Conservation (phyloP, 768 basidiomycete species). For the Daedaleopsis sinensis region DNA sequence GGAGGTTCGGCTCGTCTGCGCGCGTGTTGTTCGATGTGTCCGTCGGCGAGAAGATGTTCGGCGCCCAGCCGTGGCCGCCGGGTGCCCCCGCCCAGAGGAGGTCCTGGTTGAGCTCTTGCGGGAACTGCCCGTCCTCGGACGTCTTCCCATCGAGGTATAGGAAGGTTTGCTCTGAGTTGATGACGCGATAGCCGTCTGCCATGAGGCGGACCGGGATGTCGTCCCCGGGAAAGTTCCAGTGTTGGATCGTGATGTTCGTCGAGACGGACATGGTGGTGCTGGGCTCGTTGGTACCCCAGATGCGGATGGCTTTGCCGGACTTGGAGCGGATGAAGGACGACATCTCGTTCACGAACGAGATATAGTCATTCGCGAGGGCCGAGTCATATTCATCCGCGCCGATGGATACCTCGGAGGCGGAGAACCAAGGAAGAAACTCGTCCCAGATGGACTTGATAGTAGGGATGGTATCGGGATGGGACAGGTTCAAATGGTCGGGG, state of each 20-base stretch:
- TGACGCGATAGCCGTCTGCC: slow-evolving; percentile 29
- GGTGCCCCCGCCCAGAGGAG: slow-evolving; percentile 33
- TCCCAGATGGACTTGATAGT: slow-evolving; percentile 48
- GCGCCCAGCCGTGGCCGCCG: slow-evolving; percentile 28
- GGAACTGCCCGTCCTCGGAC: slow-evolving; percentile 34
- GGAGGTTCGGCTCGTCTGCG: slow-evolving; percentile 22
- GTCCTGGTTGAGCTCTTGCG: slow-evolving; percentile 36
- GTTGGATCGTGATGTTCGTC: slow-evolving; percentile 47
- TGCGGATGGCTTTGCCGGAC: slow-evolving; percentile 42
- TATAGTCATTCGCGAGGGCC: slow-evolving; percentile 44
- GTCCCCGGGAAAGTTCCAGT: slow-evolving; percentile 39
- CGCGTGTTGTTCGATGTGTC: slow-evolving; percentile 31
- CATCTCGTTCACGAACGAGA: slow-evolving; percentile 48
- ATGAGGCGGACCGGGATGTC: slow-evolving; percentile 31
- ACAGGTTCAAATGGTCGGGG: slow-evolving; percentile 45
- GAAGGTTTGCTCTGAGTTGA: slow-evolving; percentile 30
- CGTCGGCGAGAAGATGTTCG: slow-evolving; percentile 28
- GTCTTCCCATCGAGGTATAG: slow-evolving; percentile 30
- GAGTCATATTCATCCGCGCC: slow-evolving; percentile 49
- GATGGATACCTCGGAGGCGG: slow-evolving; percentile 45
- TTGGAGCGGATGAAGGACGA: slow-evolving; percentile 35
- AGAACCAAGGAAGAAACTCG: slow-evolving; percentile 39
- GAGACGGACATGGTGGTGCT: slow-evolving; percentile 39
- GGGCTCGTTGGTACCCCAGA: slow-evolving; percentile 49
- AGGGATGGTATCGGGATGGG: slow-evolving; percentile 46